Base-by-base conservation (phyloP, 768 basidiomycete genomes). In the Chalciporus piperatus region DNA sequence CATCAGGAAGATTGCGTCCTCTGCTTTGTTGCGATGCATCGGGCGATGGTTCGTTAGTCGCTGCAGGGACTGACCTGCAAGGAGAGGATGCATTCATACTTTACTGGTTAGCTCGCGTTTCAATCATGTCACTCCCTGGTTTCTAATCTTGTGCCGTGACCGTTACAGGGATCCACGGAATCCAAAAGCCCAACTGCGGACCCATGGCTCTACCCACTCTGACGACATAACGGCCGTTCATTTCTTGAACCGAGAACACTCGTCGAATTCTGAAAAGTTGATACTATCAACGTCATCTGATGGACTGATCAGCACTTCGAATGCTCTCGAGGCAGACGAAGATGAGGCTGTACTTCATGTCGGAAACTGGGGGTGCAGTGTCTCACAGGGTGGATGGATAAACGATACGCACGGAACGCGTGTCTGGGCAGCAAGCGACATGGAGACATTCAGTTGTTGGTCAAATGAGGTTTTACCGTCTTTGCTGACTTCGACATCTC, bases 361-460 rank as follows among this genome's bases (percentile, higher is more conserved):
- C 20, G 89, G 86, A n/a, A 92, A 92, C 56, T 90, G 87, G 83
- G 90, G 87, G 2, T 84, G 83, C 61, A 92, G 86, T 61, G 72
- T 92, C 52, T 85, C 87, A 0, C 87, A 89, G 62, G 83, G 81
- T 7, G 92, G 85, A 2, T 89, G 84, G 86, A 77, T 80, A 45
- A 63, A 72, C 17, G 55, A 63, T 17, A 44, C 63, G 28, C 50
- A 64, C 20, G 65, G 68, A 5, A 70, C 71, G 27, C 71, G 66
- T 42, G 74, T 93, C 8, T 97, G 93, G 92, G 87, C 86, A 20
- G 79, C 83, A 11, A 94, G 91, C 57, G 95, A 97, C 70, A 97
- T 97, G 94, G 93, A 98, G 68, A 92, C 89, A 0, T 88, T 95
- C 58, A 87, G 88, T 50, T 76, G 81, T 13, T 98, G 93, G 95